Evolutionary conservation across 1,139 yeast species (phyloP).

Genomic region (Pneumocystis jirovecii): DNA sequence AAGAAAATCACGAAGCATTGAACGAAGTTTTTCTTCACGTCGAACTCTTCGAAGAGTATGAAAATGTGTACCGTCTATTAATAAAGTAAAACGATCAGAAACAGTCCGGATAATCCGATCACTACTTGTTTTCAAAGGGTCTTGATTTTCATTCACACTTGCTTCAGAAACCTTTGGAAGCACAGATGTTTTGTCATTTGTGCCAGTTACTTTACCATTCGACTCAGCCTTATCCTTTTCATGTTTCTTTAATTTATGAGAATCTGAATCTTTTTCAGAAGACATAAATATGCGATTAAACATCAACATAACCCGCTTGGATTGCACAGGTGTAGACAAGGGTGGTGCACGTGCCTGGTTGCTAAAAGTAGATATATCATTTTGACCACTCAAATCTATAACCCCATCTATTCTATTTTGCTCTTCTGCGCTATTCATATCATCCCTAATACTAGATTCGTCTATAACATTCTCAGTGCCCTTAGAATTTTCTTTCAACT

Average conservation of each 20-base stretch:
- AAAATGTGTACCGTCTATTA: conserved; percentile 59
- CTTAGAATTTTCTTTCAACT: not conserved
- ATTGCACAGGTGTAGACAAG: conserved; percentile 19
- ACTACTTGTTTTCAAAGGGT: not conserved
- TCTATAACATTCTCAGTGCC: not conserved
- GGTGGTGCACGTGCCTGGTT: not conserved
- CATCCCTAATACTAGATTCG: not conserved
- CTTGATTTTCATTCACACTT: not conserved
- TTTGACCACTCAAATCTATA: not conserved
- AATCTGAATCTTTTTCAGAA: not conserved
- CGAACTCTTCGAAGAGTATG: conserved; percentile 64
- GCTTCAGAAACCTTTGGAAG: not conserved
- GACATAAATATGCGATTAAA: conserved; percentile 13
- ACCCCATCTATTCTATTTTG: not conserved
- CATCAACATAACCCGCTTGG: conserved; percentile 9
- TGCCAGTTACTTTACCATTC: not conserved
- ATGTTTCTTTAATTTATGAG: not conserved
- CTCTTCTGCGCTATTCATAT: not conserved
- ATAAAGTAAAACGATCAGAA: conserved; percentile 32
- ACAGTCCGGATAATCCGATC: not conserved
- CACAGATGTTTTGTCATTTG: not conserved
- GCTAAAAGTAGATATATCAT: not conserved
- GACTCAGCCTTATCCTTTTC: not conserved
- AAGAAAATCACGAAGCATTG: conserved; percentile 65
- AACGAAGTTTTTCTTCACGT: conserved; percentile 75